Evolutionary conservation across 192 early-diverging fungal genomes (phyloP), one percentile per base, ranked within the genome.

Genomic region (Rhizophagus sp.): DNA sequence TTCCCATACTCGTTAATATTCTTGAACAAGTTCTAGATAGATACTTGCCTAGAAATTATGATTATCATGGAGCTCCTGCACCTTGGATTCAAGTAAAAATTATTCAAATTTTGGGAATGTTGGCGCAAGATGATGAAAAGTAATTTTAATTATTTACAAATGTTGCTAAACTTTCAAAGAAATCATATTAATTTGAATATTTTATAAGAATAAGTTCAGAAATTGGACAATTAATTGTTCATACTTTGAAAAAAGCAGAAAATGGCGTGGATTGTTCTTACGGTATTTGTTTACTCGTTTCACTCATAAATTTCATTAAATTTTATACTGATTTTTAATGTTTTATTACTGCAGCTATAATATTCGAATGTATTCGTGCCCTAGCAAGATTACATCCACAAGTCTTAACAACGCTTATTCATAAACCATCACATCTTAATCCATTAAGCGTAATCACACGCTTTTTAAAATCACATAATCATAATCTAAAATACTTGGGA

Each of bases 71-170:
- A n/a, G 85, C 82, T 12, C 73, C 85, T 22, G 87, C 89, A 2
- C 89, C 89, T 1, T 90, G 89, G 89, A 86, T 88, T 44, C 89
- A 90, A 69, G 82, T 90, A 39, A 73, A 84, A n/a, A 85, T 85
- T 66, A 71, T 90, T 10, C 75, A 84, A 63, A 86, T 88, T 39
- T 79, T 86, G 75, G 82, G 81, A 30, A 63, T 79, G 19, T 64
- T 86, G 0, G 85, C 81, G 9, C 41, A 81, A 13, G 66, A 81
- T 24, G 83, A 86, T 72, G 76, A 78, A 68, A 52, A 68, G 76
- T 68, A 76, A 33, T 10, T 30, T 50, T 15, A 67, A 11, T 61
- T 61, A 22, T 33, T 75, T 75, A 10, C 39, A 33, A 30, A 30
- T 44, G 27, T 61, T 61, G n/a, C n/a, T 78, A 19, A 2, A 30